Evolutionary conservation across 148 eudicot species (phyloP), one percentile per base, ranked within the genome.

Genomic region (Chenopodium album): DNA sequence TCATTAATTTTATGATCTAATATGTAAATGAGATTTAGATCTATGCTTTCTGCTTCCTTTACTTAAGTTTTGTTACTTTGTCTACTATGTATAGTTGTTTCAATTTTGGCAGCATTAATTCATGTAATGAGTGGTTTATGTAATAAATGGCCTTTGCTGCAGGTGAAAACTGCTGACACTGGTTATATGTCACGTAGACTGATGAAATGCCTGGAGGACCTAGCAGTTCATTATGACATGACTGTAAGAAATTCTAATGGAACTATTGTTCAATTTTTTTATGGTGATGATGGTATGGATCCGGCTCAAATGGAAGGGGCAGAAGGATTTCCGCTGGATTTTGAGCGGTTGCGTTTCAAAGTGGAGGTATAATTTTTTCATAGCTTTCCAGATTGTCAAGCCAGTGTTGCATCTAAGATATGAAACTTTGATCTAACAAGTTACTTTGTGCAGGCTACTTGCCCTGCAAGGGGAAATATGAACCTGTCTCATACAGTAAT

Each of bases 141-240:
- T 62, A 10, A 29, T 63, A 34, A 28, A 48, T 74, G 62, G 62
- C 80, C 69, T 73, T 82, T 67, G 54, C 44, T 88, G 85, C 92
- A 94, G 99, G 99, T 94, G 70, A 96, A 96, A 92, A 96, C 98
- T 72, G 99, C 99, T 67, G 99, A 96, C 78, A 96, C 99, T n/a
- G 98, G 99, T 63, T 96, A 96, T 73, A 96, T 94, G 95, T 94
- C 99, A 83, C 98, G 99, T 85, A 91, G 93, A 87, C 90, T 96
- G 76, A 94, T 96, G 89, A 94, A 96, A 87, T 88, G 94, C 73
- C 86, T 96, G 87, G 99, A 96, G 82, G 99, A 96, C 81, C 84
- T 96, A 65, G 89, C 93, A 37, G 85, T 96, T 84, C 85, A 88
- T 48, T 96, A 96, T 87, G 99, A 96, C 80, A 89, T 88, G 88